Evolutionary conservation across 257 asterid species (phyloP).

Genomic region (Solanum neorickii): DNA sequence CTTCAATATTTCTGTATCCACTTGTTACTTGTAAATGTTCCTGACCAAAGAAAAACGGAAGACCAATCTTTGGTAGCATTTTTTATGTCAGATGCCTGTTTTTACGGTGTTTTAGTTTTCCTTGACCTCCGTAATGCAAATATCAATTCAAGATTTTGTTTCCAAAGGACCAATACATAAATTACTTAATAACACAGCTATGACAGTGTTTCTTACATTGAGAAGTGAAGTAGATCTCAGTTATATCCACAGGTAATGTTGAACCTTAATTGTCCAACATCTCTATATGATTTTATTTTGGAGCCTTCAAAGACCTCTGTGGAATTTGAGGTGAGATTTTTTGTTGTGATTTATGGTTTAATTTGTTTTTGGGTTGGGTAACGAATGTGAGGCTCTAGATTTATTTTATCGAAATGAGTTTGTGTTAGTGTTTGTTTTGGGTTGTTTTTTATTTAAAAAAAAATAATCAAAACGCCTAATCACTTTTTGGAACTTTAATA

Average conservation of each 20-base stretch:
- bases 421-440: neutral
- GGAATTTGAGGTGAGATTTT: slow-evolving; percentile 61
- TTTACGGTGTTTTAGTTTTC: slow-evolving; percentile 20
- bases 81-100: slow-evolving; percentile 12
- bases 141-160: too few relatives aligned
- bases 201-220: too few relatives aligned
- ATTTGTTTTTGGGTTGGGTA: neutral
- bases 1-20: slow-evolving; percentile 92
- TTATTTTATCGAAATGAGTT: neutral
- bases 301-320: slow-evolving; percentile 16
- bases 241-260: too few relatives aligned
- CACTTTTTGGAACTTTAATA: neutral
- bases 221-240: too few relatives aligned
- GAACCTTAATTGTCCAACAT: too few relatives aligned
- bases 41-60: neutral
- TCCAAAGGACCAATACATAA: too few relatives aligned
- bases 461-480: neutral
- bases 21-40: neutral
- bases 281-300: too few relatives aligned
- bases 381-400: neutral
- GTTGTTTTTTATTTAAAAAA: neutral
- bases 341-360: neutral
- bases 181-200: too few relatives aligned
- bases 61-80: neutral
- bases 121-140: slow-evolving; percentile 3